Base-by-base conservation (phyloP, 2,329 filamentous ascomycete genomes). In the Leptographium lundbergii region DNA sequence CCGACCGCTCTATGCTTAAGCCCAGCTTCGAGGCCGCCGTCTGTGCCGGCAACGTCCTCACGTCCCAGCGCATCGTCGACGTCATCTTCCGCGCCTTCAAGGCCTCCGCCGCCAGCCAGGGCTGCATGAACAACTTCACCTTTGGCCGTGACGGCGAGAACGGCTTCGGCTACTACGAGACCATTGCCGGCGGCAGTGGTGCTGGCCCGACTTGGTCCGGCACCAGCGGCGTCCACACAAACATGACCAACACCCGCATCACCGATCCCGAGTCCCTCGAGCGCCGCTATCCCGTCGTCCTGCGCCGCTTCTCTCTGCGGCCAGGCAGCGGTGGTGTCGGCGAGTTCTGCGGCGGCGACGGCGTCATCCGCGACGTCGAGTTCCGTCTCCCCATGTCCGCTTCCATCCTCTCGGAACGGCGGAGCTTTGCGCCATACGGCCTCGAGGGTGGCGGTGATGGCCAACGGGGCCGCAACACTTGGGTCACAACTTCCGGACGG, bases 41-140 rank as follows among this genome's bases (percentile, higher is more conserved):
- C 19, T 69, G 67, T 1, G 69, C 65, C 86, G 89, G 0, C 63
- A 69, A 61, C 57, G 51, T 52, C 4, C 53, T 64, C 3, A 67
- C 69, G 2, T 67, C 65, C 9, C 69, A 71, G 60, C 66, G 69
- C 6, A 66, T 71, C 1, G 66, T 67, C 4, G 69, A 71, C 47
- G 58, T 66, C 0, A 69, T 71, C 19, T 60, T 73, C 7, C 64
- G 66, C 1, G 69, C 68, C 3, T 71, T 70, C 42, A 57, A 47
- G 17, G 59, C 53, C 14, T 59, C 59, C 1, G 63, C 62, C 0
- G 68, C 65, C 0, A 63, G 59, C 54, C 69, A 70, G 39, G 69
- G 69, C 0, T 71, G 69, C 54, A 67, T 67, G 2, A 71, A 65
- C 60, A 45, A 57, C 47, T 50, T 61, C 29, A 39, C 42, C 25